These are phyloP conservation scores for Cladosporium sp. DNA, from an alignment of 2,329 filamentous ascomycete genomes.

Conservation along the genomic window DNA sequence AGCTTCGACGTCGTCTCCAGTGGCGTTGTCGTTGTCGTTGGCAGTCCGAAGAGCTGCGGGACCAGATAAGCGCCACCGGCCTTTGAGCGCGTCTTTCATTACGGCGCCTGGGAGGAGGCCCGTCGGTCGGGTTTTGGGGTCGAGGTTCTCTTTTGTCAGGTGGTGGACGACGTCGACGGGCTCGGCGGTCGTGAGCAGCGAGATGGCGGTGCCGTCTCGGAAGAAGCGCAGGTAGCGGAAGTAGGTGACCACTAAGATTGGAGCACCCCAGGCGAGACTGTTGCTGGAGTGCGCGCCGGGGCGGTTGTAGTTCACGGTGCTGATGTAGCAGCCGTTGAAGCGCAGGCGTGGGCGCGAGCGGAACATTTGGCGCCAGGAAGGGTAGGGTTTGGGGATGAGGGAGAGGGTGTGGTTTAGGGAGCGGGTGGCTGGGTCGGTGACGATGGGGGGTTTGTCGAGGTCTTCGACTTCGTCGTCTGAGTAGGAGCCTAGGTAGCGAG, in stretches of 20 bases:
- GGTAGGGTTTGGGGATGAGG: constrained; percentile 35
- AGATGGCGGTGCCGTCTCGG: constrained; percentile 81
- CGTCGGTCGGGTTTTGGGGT: constrained; percentile 42
- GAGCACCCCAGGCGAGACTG: constrained; percentile 73
- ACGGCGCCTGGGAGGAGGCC: constrained; percentile 51
- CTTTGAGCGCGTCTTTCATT: constrained; percentile 68
- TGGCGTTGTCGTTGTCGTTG: constrained; percentile 25
- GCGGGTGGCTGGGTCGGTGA: constrained; percentile 24
- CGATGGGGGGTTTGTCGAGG: constrained; percentile 17
- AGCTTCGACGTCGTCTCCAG: constrained; percentile 38
- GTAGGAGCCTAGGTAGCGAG: constrained; percentile 29
- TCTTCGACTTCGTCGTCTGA: constrained; percentile 25
- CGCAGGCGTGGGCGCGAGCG: constrained; percentile 80
- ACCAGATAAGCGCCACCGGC: constrained; percentile 67
- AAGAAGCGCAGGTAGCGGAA: constrained; percentile 97
- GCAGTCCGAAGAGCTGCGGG: constrained; percentile 36
- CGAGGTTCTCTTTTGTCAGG: constrained; percentile 70
- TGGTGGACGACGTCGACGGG: constrained; percentile 86
- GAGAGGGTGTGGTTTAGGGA: constrained; percentile 29
- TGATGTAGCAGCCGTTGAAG: constrained; percentile 96
- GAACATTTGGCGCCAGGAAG: constrained; percentile 65
- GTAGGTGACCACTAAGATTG: constrained; percentile 95
- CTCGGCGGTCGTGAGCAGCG: constrained; percentile 76
- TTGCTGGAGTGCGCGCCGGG: constrained; percentile 72
- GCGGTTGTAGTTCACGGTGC: constrained; percentile 91